A percentile compares a stretch with the other conserved stretches of the same genome.
These are phyloP conservation scores for Erythrophleum ivorense DNA, from an alignment of 331 rosid species.

Conservation along the genomic window DNA sequence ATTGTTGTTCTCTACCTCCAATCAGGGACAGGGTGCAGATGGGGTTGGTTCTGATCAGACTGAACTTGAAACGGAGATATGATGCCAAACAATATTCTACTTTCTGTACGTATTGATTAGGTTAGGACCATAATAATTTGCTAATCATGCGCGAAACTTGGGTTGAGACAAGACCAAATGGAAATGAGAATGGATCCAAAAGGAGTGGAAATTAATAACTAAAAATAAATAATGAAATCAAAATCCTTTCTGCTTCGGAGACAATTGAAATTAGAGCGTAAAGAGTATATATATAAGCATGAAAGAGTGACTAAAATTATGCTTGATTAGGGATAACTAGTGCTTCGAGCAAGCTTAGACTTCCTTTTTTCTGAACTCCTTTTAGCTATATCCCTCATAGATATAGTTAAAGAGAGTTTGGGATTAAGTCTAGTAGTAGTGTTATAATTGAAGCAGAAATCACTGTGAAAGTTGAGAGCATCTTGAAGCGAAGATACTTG, in stretches of 20 bases:
- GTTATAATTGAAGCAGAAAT: constrained; percentile 55
- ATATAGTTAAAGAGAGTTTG: constrained; percentile 61
- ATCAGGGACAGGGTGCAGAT: background rate
- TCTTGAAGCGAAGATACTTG: constrained; percentile 37
- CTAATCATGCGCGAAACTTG: no score
- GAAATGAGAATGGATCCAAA: background rate
- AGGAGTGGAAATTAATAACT: background rate
- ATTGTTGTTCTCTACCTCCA: background rate
- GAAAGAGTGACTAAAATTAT: background rate
- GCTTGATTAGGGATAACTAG: constrained; percentile 49
- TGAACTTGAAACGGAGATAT: background rate
- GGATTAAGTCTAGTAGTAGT: constrained; percentile 62
- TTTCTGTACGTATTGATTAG: background rate
- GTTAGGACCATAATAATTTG: background rate
- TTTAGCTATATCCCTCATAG: constrained; percentile 66
- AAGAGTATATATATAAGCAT: background rate
- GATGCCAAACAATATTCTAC: background rate
- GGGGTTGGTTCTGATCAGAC: background rate
- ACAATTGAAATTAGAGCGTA: background rate
- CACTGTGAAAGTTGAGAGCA: constrained; percentile 56
- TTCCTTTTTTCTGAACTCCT: constrained; percentile 54
- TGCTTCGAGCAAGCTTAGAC: constrained; percentile 47
- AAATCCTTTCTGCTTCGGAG: background rate
- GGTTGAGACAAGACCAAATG: background rate
- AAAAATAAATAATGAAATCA: background rate